phyloP scores from a whole-genome alignment of 225 moss, liverwort and hornwort species.

The Straminergon stramineum region DNA sequence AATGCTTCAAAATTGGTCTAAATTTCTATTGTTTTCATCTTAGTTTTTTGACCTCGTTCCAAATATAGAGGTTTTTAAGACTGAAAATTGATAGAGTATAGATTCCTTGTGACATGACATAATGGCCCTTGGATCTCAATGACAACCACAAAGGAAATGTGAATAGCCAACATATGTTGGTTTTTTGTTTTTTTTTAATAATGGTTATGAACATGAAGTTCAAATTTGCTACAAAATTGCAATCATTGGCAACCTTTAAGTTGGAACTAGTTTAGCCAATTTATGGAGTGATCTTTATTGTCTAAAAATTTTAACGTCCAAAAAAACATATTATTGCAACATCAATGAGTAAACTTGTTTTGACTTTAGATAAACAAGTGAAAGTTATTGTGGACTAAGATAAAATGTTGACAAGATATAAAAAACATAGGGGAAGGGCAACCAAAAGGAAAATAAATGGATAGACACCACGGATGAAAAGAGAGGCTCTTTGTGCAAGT shows the following conservation, averaged over 20 bases:
- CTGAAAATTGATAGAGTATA: neutral
- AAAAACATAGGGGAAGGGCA: no score
- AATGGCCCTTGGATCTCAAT: neutral
- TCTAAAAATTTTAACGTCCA: no score
- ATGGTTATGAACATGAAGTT: neutral
- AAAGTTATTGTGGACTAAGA: no score
- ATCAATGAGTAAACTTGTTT: no score
- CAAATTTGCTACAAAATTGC: neutral
- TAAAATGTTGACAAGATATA: no score
- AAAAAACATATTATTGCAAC: no score
- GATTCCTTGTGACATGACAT: neutral
- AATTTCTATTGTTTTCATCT: neutral
- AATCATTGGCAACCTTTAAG: neutral
- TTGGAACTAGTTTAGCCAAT: neutral
- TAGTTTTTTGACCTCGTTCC: neutral
- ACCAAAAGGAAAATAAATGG: no score
- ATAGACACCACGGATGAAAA: no score
- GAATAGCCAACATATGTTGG: neutral
- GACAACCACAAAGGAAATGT: rapidly evolving
- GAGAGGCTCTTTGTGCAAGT: no score
- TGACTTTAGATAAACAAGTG: no score
- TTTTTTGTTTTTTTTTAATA: no score
- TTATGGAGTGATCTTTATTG: neutral
- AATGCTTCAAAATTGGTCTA: neutral
- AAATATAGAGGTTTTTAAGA: neutral